Conservation (phyloP, 2,329 filamentous ascomycete species). For the Monilinia aucupariae region DNA sequence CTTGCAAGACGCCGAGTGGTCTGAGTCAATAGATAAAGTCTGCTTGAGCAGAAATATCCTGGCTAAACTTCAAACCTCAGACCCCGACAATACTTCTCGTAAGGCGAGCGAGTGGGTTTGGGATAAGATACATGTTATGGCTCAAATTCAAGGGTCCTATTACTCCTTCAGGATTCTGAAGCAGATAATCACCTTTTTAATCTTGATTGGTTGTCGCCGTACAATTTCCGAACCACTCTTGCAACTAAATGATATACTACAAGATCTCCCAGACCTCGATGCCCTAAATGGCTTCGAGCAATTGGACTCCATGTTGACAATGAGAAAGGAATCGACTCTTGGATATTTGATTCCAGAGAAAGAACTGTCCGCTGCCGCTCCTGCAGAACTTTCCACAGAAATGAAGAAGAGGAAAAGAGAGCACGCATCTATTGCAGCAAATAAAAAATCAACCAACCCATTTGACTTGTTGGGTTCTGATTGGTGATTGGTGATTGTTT, state of each 20-base stretch:
- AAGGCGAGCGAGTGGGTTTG: conserved; percentile 25
- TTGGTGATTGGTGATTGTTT: not conserved
- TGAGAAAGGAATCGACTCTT: not conserved
- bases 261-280: conserved; percentile 23
- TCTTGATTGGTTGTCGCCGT: conserved; percentile 1
- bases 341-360: not conserved
- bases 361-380: not conserved
- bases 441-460: conserved; percentile 5
- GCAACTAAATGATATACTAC: conserved; percentile 20
- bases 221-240: conserved; percentile 17
- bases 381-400: conserved; percentile 5
- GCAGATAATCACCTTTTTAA: conserved; percentile 29
- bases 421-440: not conserved
- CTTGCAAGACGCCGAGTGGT: conserved; percentile 32
- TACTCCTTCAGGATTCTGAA: conserved; percentile 35
- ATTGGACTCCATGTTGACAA: conserved; percentile 1
- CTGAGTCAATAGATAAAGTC: conserved; percentile 25
- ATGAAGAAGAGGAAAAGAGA: conserved; percentile 26
- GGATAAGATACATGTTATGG: conserved; percentile 33
- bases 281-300: not conserved
- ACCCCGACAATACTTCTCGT: not conserved
- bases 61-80: not conserved
- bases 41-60: conserved; percentile 15
- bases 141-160: conserved; percentile 33
- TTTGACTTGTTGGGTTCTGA: conserved; percentile 11